Base-by-base conservation (phyloP, 345 rosid genomes). In the Lepidium sativum region DNA sequence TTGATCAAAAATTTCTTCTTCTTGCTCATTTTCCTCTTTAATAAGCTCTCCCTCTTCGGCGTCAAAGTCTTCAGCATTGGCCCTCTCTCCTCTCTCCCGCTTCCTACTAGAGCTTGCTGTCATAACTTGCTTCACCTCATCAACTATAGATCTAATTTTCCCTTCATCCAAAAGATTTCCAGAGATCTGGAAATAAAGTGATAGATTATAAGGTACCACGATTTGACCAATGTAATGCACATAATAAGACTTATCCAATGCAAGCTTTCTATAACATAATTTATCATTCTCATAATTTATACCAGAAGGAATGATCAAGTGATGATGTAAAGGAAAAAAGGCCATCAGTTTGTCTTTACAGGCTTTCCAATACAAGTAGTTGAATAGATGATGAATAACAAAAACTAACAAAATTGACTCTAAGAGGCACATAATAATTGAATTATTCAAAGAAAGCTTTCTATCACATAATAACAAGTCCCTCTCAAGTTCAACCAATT, bases 1-100 rank as follows among this genome's bases (percentile, higher is more conserved):
- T 80, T 95, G 99, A 71, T 95, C 99, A 78, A 95, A 91, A 71
- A 95, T 95, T 76, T 95, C 99, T 76, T 95, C 99, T 81, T 95
- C 99, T 67, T 88, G 96, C 70, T 91, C 99, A 82, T 95, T 95
- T 78, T 91, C 99, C 82, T 95, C 99, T 81, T 80, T 88, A 54
- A 95, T 85, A 84, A 95, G 81, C 79, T 95, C 99, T 25, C 87
- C 83, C 76, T 95, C 99, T 85, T 95, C 99, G 17, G 91, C 95
- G 71, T 95, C 99, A 72, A 95, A 95, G 61, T 95, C 99, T 82
- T 95, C 99, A 41, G 95, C 99, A 80, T 71, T 82, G 68, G 92
- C 79, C 71, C 99, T 87, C 69, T 95, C 97, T 43, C 89, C 96
- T 72, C 99, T 70, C 74, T 95, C 99, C 43, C 84, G 79, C 60